Evolutionary conservation across 352 stramenopile species (phyloP), one percentile per base, ranked within the genome.

Genomic region (Phytophthora agathidicida): DNA sequence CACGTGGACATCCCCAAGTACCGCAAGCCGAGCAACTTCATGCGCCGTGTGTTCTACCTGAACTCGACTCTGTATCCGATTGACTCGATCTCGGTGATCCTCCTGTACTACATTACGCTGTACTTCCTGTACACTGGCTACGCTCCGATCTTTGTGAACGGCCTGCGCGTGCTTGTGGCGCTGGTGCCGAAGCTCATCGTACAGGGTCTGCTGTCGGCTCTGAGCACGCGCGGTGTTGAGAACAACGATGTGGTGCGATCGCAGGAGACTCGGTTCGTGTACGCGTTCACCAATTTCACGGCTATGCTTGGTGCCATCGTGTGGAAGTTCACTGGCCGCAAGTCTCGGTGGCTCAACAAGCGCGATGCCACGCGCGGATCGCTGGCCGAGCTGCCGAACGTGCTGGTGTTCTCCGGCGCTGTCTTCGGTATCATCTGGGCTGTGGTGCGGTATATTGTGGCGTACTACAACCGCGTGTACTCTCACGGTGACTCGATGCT

Each of bases 91-190:
- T 65, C 82, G 24, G 77, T 85, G 9, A 83, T 94, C 26, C 57
- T 93, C 39, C 69, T 94, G 64, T 94, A 91, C 80, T 94, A 92
- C 77, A 79, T 93, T 50, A 88, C 85, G 43, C 60, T 91, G 19
- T 94, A 92, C 80, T 94, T 94, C 65, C 57, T 94, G 49, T 94
- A 89, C 79, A 91, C 80, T 16, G 85, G 85, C 22, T 89, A 92
- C 59, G 83, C 85, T 11, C 85, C 85, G 10, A 93, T 94, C 57
- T 94, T 79, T 73, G 71, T 91, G 26, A 82, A 80, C 26, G 83
- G 83, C 17, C 73, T 88, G 47, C 85, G 85, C 35, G 69, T 94
- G 48, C 68, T 88, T 8, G 62, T 79, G 26, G 81, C 71, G 26
- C 46, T 93, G 3, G 77, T 93, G 37, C 85, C 85, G 17, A 90